Evolutionary conservation across 305 asterid genomes (phyloP), one percentile per base, ranked within the genome.

Genomic region (Fraxinus dipetala): DNA sequence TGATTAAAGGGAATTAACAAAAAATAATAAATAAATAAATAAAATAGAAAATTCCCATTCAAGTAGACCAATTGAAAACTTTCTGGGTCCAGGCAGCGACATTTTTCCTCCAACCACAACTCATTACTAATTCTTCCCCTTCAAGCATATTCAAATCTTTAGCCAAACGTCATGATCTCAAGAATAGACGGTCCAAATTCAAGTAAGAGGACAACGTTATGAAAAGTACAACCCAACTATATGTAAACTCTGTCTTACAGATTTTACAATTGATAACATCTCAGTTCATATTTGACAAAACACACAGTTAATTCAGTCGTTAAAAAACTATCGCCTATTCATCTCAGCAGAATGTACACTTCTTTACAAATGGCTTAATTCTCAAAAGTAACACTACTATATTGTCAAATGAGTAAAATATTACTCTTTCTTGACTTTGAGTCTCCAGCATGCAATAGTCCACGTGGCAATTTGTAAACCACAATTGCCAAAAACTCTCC

Each of bases 391-490:
- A 48, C 59, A 48, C 20, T 48, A 48, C 6, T 13, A 45, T 14
- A 3, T 16, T 14, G 20, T 16, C 59, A 48, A 48, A 16, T 48
- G 6, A 16, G 5, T 13, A 54, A 16, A 54, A 4, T 54, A n/a
- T 54, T 54, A 54, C 26, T 54, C 65, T 54, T 54, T 54, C 26
- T 5, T 6, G 65, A 54, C 65, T 54, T 1, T 54, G 78, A 43
- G 65, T 77, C 38, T 54, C 56, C 56, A 88, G 86, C 85, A 80
- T 87, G 89, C 85, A 80, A 78, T 74, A 69, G 81, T 83, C 88
- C 93, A 90, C 94, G 92, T 91, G 90, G 92, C 91, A 63, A 69
- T 45, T 59, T 83, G 72, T 77, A 80, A 72, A 79, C 97, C 96
- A 88, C 90, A 63, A 70, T 78, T 67, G 56, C 40, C 77, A 24